Evolutionary conservation across 805 yeast genomes (phyloP).

Genomic region (Kazachstania martiniae): DNA sequence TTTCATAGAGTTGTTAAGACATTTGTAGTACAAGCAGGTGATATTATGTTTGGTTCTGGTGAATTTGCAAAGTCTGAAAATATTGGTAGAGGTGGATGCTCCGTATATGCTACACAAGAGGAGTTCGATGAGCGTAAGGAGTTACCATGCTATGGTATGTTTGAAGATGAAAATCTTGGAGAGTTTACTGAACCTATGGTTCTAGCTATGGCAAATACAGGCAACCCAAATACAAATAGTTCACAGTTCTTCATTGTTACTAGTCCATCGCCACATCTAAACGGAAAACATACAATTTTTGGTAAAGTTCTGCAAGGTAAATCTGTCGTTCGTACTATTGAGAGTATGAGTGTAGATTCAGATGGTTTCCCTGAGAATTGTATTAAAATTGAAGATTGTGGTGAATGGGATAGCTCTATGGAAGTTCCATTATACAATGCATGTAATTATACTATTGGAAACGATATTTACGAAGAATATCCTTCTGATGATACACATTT

Average conservation of each 20-base stretch:
- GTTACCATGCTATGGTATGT: conserved; percentile 28
- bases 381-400: conserved; percentile 47
- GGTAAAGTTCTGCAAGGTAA: conserved; percentile 63
- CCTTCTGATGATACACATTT: conserved; percentile 63
- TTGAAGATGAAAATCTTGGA: conserved; percentile 48
- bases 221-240: conserved; percentile 37
- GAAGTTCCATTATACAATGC: conserved; percentile 53
- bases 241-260: conserved; percentile 69
- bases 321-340: conserved; percentile 57
- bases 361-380: conserved; percentile 33
- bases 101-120: conserved; percentile 29
- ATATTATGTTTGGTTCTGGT: conserved; percentile 33
- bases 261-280: conserved; percentile 59
- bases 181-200: conserved; percentile 36
- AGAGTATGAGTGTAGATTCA: conserved; percentile 36
- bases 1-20: conserved; percentile 59
- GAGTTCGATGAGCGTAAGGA: conserved; percentile 9
- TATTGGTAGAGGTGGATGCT: conserved; percentile 37
- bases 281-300: conserved; percentile 67
- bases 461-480: conserved; percentile 64
- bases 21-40: conserved; percentile 66
- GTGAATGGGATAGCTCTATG: conserved; percentile 46
- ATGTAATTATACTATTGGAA: conserved; percentile 48
- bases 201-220: conserved; percentile 56
- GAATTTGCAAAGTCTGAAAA: conserved; percentile 14